Evolutionary conservation across 129 eudicot species (phyloP), one percentile per base, ranked within the genome.

Genomic region (Flaveria brownii): DNA sequence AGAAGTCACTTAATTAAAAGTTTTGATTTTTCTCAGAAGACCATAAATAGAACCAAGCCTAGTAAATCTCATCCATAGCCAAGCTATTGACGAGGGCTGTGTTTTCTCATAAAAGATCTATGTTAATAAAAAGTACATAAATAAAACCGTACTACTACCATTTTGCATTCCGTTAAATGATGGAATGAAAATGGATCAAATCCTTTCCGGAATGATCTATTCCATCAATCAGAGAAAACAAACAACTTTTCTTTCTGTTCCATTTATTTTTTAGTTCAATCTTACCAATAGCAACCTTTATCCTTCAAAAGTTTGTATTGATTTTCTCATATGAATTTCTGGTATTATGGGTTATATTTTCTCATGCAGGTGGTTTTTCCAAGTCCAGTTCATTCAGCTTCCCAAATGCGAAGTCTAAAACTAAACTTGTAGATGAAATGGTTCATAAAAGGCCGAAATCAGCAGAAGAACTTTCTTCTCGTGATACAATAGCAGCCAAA

Each of bases 331-430:
- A 71, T 49, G 5, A 50, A 51, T 20, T 63, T 73, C 45, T 30
- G 73, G 18, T 62, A 49, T 30, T 46, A 76, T 49, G 7, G 25
- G 17, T 23, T 23, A 67, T 67, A 5, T 30, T 62, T 13, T 42
- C 33, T 50, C 68, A 76, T 85, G 61, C 91, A 94, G 99, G 97
- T 85, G 49, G 82, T 63, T 80, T 88, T 41, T 62, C 82, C 41
- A 94, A 91, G 89, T 94, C 99, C 12, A 89, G 82, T 67, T 94
- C 99, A 15, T 91, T 94, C 80, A 81, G 75, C 78, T 70, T 85
- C 28, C n/a, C 91, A 63, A 89, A 74, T 62, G 78, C 80, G 73
- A 91, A 81, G 82, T 85, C 88, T 57, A 94, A 86, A 74, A 83
- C 85, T 50, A 89, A 83, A 78, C 92, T 78, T 79, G 88, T 85